Evolutionary conservation across 208 protist species (phyloP), one percentile per base, ranked within the genome.

Genomic region (Tritrichomonas musculus): DNA sequence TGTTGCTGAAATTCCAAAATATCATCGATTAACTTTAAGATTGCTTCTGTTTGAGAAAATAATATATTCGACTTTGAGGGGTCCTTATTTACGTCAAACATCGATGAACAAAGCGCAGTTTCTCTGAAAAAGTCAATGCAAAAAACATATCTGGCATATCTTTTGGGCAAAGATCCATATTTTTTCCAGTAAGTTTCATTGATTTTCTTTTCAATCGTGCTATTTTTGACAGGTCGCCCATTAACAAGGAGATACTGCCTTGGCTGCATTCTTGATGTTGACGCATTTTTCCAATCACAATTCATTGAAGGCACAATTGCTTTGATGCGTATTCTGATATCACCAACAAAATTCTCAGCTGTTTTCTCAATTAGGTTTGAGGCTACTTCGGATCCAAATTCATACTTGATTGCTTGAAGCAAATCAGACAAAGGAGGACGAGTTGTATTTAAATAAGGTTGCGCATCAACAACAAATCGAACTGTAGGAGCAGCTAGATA

Each of bases 101-200:
- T 33, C 3, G 41, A 47, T 22, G 73, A 84, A 84, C n/a, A 53
- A 3, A 84, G 49, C n/a, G 49, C 3, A 13, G 20, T 33, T 4
- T 84, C 73, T 53, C 44, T 5, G 25, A 53, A 84, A n/a, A 84
- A 84, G 44, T 84, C 73, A 30, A 84, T 47, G n/a, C 73, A 84
- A n/a, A 84, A n/a, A 53, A 84, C 44, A 84, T 47, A 84, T n/a
- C 73, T 9, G 49, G 73, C 25, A 84, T n/a, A 53, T 53, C 73
- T 84, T 53, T 84, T 84, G 1, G 73, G 73, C 49, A 84, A 27
- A n/a, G 73, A 53, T 20, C 73, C 73, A 84, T 39, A 84, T 53
- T 47, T 44, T 22, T 49, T 53, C 73, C 73, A 84, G 36, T n/a
- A 84, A 53, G 25, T 53, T n/a, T 84, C 73, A 53, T 84, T 84